Evolutionary conservation across 768 basidiomycete species (phyloP), one percentile per base, ranked within the genome.

Genomic region (Agaricus blazei): DNA sequence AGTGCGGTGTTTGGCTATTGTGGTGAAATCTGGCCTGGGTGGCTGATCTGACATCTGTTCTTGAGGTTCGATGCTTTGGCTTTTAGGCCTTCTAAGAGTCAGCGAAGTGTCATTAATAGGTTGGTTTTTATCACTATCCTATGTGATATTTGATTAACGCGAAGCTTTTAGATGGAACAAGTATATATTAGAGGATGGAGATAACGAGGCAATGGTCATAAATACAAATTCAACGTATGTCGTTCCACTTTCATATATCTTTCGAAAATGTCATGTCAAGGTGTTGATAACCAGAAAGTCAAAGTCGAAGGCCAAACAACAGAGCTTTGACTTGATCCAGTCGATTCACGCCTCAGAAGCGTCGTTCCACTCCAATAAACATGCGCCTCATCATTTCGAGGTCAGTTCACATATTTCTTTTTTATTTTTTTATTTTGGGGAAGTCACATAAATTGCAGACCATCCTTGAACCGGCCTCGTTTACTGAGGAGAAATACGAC

Each of bases 81-180:
- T 36, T 93, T 92, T 70, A 80, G 80, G 58, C 79, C 87, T 0
- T 84, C 88, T 12, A 83, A 82, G 63, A 85, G 84, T 58, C 87
- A 92, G 63, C 75, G 91, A 41, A 86, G 92, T 66, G 67, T 90
- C 1, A 58, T 93, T 45, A 85, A 87, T 66, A 77, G 88, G 85
- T 88, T 60, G 54, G 68, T 57, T 36, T 15, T 27, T 19, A n/a
- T 4, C 19, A 19, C 19, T 19, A 19, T 19, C 19, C 19, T 19
- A 19, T 19, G 19, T 19, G 19, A 19, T 19, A 19, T 43, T 36
- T 52, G 15, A 51, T 44, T 7, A 11, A 51, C n/a, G 19, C 9
- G 40, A 8, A 15, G 47, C 19, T 27, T 26, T 28, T 54, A 88
- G 90, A 31, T 95, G 88, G 84, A 90, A 87, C 68, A 80, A 82